phyloP scores from a whole-genome alignment of 495 filamentous ascomycete species.

The Pseudomonodictys pantanalensis region DNA sequence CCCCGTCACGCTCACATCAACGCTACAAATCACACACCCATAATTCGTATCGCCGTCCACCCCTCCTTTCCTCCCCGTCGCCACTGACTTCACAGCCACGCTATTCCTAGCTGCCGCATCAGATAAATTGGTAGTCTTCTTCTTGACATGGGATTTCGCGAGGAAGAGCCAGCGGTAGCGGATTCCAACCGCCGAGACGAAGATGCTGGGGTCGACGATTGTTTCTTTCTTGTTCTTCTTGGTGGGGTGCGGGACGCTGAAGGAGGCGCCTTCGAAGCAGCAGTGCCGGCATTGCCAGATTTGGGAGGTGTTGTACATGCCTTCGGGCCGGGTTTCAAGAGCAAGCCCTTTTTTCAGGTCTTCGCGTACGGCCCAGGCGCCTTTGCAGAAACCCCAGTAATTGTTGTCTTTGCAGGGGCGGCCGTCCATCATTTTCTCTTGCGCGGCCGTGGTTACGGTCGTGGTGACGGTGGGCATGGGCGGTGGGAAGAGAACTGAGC shows the following conservation, averaged over 20 bases:
- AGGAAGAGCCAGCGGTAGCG: constrained; percentile 52
- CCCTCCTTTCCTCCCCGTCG: neutral
- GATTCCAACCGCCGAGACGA: constrained; percentile 41
- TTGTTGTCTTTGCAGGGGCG: constrained; percentile 44
- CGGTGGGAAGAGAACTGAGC: neutral
- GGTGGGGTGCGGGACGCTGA: constrained; percentile 15
- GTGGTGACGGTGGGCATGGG: neutral
- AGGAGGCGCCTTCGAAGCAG: constrained; percentile 44
- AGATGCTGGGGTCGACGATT: constrained; percentile 38
- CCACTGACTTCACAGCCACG: neutral
- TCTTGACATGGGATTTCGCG: constrained; percentile 48
- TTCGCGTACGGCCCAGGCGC: constrained; percentile 48
- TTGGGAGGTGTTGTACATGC: constrained; percentile 39
- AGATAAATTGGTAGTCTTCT: constrained; percentile 21
- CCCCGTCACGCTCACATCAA: constrained; percentile 40
- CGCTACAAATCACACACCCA: constrained; percentile 51
- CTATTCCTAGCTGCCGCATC: neutral
- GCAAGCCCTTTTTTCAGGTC: constrained; percentile 43
- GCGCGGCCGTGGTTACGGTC: neutral
- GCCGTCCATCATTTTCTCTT: constrained; percentile 27
- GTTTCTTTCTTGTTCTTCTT: constrained; percentile 30
- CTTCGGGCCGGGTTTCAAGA: constrained; percentile 40
- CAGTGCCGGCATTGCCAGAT: constrained; percentile 48
- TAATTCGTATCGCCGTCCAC: constrained; percentile 33
- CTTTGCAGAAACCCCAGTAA: constrained; percentile 54